Base-by-base conservation (phyloP, 441 rosid genomes). In the Adansonia madagascariensis region DNA sequence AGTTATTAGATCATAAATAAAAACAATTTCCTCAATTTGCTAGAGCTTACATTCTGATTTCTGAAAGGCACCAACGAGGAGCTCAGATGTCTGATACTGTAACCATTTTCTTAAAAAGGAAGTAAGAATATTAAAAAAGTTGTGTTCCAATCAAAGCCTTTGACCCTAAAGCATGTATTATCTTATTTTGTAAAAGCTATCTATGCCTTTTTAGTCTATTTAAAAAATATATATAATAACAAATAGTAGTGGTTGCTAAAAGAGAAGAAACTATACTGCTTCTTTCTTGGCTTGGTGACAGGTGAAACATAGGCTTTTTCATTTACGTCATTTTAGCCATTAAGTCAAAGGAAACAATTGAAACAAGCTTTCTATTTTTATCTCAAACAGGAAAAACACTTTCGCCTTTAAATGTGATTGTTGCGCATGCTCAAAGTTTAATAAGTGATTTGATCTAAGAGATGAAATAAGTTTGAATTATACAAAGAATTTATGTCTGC, bases 361-460 rank as follows among this genome's bases (percentile, higher is more conserved):
- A 68, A 63, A 68, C 56, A 47, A 55, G 9, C n/a, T 31, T 68
- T 68, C 47, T 18, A 6, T 44, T 44, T 62, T 22, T 0, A 46
- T 46, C 17, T 18, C 56, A 46, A 68, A 31, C 57, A 68, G 73
- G 71, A 47, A 68, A 47, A 47, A 31, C 73, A 68, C 73, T 47
- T 68, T 12, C 35, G 35, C 35, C 35, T 31, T 31, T 31, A 22
- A 68, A 47, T 15, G 35, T 47, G 72, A 47, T 47, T 20, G 17
- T 47, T 68, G 55, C 57, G 57, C 57, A 68, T 68, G 73, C 57
- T 68, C 10, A 6, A 6, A 6, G 39, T 6, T 47, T 46, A 22
- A 68, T 53, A 68, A 67, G 72, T 67, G 55, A 67, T 67, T 67
- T 44, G 72, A 67, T 67, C 35, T 63, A 14, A 46, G 39, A 17